Evolutionary conservation across 768 basidiomycete species (phyloP).

Genomic region (Roridomyces roridus): DNA sequence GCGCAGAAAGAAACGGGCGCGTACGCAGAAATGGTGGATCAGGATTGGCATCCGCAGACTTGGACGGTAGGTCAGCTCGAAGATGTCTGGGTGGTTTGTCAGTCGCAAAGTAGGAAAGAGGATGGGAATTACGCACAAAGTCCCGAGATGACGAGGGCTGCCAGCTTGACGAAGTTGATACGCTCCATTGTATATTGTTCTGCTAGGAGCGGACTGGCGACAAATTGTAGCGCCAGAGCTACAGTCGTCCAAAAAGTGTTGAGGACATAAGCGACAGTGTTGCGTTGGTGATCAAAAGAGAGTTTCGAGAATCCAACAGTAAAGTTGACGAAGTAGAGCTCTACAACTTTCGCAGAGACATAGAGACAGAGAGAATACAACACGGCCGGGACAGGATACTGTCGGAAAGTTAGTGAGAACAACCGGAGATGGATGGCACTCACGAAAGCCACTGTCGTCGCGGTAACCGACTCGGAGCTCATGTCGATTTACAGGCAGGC

Average conservation of each 20-base stretch:
- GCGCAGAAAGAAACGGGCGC: too few relatives aligned
- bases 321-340: background rate
- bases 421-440: too few relatives aligned
- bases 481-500: too few relatives aligned
- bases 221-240: background rate
- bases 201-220: background rate
- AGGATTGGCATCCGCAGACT: too few relatives aligned
- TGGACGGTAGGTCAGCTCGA: too few relatives aligned
- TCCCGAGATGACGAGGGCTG: background rate
- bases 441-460: too few relatives aligned
- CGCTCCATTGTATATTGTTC: background rate
- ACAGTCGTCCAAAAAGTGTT: conserved; percentile 3
- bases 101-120: background rate
- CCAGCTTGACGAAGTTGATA: conserved; percentile 1
- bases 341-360: background rate
- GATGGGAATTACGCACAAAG: background rate
- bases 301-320: background rate
- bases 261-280: conserved; percentile 3
- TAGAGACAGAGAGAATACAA: background rate
- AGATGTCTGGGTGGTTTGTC: background rate
- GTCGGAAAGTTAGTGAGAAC: too few relatives aligned
- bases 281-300: conserved; percentile 3
- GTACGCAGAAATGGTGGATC: too few relatives aligned
- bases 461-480: too few relatives aligned
- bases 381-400: background rate